Percentiles rank a stretch among this genome's conserved stretches.
Conservation (phyloP, 1,139 yeast species). For the Sugiyamaella grinbergsii region DNA sequence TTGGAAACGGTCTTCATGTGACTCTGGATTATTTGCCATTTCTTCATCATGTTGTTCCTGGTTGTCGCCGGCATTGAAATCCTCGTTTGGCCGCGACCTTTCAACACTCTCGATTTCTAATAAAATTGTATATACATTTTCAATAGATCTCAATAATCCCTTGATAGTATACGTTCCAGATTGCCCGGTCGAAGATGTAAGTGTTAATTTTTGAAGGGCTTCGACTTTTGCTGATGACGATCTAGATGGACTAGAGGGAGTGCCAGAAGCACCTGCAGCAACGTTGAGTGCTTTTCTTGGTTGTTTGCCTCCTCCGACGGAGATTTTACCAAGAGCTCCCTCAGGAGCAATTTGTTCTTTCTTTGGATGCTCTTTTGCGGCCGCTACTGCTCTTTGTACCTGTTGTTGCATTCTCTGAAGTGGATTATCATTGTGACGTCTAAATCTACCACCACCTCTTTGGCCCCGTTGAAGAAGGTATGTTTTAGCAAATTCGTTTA, state of each 20-base stretch:
- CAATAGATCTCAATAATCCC: conserved; percentile 51
- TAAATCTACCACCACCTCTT: conserved; percentile 70
- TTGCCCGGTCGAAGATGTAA: conserved; percentile 14
- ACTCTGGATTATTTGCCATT: conserved; percentile 38
- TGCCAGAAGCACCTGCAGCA: conserved; percentile 7
- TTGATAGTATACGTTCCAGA: conserved; percentile 35
- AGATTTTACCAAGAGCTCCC: conserved; percentile 89
- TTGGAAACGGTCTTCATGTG: conserved; percentile 7
- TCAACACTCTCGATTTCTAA: conserved; percentile 82
- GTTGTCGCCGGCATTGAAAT: conserved; percentile 53
- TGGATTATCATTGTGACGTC: conserved; percentile 75
- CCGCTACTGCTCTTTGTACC: conserved; percentile 94
- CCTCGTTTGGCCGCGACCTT: conserved; percentile 51
- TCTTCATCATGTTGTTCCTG: conserved; percentile 28
- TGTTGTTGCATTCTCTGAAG: conserved; percentile 98
- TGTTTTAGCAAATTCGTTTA: conserved; percentile 85
- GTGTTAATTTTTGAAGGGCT: conserved; percentile 24
- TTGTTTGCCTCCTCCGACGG: conserved; percentile 77
- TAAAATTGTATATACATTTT: conserved; percentile 74
- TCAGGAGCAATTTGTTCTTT: conserved; percentile 70
- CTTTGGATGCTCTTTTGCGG: conserved; percentile 88
- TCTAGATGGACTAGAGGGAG: conserved; percentile 8
- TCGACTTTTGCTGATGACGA: conserved; percentile 24
- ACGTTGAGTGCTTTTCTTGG: conserved; percentile 82
- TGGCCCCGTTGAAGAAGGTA: conserved; percentile 93